Evolutionary conservation across 148 eudicot species (phyloP), one percentile per base, ranked within the genome.

Genomic region (Rhododendron henanense): DNA sequence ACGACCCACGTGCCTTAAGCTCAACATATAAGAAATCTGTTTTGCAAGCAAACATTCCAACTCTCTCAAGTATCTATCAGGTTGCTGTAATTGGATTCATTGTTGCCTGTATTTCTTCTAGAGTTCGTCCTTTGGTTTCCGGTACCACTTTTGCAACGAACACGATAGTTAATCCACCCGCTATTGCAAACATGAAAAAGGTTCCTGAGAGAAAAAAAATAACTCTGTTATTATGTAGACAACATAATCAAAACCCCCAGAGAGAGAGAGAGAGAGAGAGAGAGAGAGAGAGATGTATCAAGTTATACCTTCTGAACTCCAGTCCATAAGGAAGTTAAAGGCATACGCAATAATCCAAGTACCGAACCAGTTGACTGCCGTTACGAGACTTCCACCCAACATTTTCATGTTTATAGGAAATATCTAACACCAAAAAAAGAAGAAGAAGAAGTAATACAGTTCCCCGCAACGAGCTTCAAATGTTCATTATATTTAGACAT

Each of bases 331-430:
- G 88, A 95, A 95, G 90, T 95, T 95, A 84, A 97, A 97, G 28
- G 95, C 63, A 53, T 89, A 97, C 1, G 98, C 89, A 81, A 97
- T 69, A 41, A 97, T 90, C 98, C 96, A 97, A 51, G 98, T 89
- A 75, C 96, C 94, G 7, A 92, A 79, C 97, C 98, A 96, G 88
- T 89, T 95, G 39, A 95, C 89, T 35, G 93, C 92, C 3, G 97
- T 93, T 44, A 94, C 98, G 5, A 96, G 85, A 88, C 99, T 96
- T 44, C 99, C 99, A 48, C 98, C 99, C 55, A 85, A 71, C 25
- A 96, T 95, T 87, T 96, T 96, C 83, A 96, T 88, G 82, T 96
- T 94, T 23, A 94, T 94, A 0, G 99, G 99, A 90, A 96, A 94
- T 84, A 96, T 92, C 99, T 96, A 90, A 86, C 87, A 87, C 74